A percentile compares a stretch with the other conserved stretches of the same genome.
Conservation (phyloP, 208 protist species). For the Leptomonas seymouri region DNA sequence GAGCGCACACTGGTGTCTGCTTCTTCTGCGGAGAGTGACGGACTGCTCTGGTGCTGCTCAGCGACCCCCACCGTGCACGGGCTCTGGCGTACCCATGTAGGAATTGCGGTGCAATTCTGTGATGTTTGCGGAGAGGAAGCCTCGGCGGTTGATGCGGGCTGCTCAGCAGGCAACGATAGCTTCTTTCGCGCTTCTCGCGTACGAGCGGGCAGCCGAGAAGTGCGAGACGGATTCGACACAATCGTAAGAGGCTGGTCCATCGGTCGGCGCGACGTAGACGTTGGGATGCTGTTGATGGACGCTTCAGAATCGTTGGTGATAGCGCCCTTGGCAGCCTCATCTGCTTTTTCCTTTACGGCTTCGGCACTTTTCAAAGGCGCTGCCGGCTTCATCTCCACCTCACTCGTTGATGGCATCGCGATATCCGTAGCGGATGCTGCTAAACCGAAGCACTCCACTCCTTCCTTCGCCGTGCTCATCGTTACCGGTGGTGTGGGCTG, state of each 20-base stretch:
- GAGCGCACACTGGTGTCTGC: not conserved
- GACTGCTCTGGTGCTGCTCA: not conserved
- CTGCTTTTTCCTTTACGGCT: not conserved
- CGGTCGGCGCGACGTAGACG: not conserved
- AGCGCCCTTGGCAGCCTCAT: not conserved
- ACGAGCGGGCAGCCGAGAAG: constrained; percentile 11
- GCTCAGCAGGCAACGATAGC: not conserved
- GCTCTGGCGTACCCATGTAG: constrained; percentile 1
- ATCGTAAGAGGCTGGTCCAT: not conserved
- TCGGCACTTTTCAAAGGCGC: not conserved
- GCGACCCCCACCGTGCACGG: not conserved
- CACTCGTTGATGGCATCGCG: not conserved
- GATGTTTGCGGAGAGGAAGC: not conserved
- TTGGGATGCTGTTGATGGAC: constrained; percentile 5
- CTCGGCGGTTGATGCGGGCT: not conserved
- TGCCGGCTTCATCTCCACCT: not conserved
- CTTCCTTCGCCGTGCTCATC: not conserved
- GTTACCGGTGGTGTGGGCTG: not conserved
- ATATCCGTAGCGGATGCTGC: not conserved
- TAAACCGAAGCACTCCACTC: too few species aligned
- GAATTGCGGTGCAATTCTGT: not conserved
- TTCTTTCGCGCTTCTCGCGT: not conserved
- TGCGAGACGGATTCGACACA: not conserved
- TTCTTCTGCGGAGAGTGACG: not conserved
- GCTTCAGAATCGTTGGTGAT: not conserved